Conservation (phyloP, 805 yeast species). For the Yarrowia divulgata region DNA sequence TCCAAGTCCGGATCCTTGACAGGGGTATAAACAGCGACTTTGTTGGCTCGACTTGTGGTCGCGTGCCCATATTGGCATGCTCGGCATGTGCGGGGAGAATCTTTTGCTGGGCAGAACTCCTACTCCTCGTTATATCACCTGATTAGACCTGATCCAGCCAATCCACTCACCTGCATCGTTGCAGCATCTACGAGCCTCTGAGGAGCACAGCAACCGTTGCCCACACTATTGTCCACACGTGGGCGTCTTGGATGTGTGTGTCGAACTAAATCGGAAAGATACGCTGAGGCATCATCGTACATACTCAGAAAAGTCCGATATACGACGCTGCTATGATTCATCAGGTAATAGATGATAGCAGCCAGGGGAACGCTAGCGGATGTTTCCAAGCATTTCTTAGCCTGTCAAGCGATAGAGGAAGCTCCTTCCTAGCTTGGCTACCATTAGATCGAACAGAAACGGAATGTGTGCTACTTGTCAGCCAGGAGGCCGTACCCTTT, state of each 20-base stretch:
- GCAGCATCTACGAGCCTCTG: too few species aligned
- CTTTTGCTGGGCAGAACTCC: background rate
- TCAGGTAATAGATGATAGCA: too few species aligned
- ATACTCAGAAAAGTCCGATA: too few species aligned
- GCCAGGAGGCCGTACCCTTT: too few species aligned
- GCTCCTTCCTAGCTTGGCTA: background rate
- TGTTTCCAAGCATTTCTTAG: too few species aligned
- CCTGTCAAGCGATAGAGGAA: too few species aligned
- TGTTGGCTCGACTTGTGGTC: background rate
- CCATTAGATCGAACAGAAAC: background rate
- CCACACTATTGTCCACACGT: background rate
- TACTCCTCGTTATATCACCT: too few species aligned
- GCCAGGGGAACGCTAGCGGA: background rate
- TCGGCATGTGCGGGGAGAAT: background rate
- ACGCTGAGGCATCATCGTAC: background rate
- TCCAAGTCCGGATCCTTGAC: background rate
- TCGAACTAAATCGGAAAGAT: background rate
- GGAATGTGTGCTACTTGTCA: background rate
- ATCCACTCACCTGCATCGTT: background rate
- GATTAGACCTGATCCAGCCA: background rate
- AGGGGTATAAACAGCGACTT: background rate
- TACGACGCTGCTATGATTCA: too few species aligned
- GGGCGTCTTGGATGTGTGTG: background rate
- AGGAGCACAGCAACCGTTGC: too few species aligned
- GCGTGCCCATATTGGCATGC: background rate